These are phyloP conservation scores for Tardiomyces blankii DNA, from an alignment of 1,139 yeast species.

Conservation along the genomic window DNA sequence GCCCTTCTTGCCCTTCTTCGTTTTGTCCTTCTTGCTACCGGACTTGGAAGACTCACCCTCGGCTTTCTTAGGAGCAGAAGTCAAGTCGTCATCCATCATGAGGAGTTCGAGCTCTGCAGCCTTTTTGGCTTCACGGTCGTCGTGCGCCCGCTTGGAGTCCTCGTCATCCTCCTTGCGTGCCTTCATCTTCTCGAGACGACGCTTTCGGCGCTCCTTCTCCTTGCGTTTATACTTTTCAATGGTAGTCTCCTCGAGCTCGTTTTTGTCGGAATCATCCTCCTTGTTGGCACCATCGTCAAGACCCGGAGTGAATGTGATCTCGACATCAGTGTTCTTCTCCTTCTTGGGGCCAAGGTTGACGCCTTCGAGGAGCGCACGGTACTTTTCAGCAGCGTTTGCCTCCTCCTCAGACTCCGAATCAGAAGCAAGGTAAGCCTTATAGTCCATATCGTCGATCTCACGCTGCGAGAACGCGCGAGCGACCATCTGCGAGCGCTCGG, in stretches of 20 bases:
- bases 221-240: slow-evolving; percentile 76
- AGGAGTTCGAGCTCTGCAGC: slow-evolving; percentile 65
- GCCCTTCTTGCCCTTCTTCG: slow-evolving; percentile 59
- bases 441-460: slow-evolving; percentile 93
- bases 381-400: slow-evolving; percentile 42
- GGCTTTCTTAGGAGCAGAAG: slow-evolving; percentile 4
- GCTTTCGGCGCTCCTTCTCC: slow-evolving; percentile 84
- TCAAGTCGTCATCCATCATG: slow-evolving; percentile 53
- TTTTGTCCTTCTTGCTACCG: slow-evolving; percentile 39
- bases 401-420: slow-evolving; percentile 57
- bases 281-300: slow-evolving; percentile 31
- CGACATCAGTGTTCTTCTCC: slow-evolving; percentile 70
- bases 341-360: slow-evolving; percentile 28
- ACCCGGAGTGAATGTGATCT: slow-evolving; percentile 91
- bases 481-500: slow-evolving; percentile 71
- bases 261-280: slow-evolving; percentile 18
- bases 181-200: slow-evolving; percentile 41
- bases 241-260: slow-evolving; percentile 55
- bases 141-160: not conserved
- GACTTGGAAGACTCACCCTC: slow-evolving; percentile 6
- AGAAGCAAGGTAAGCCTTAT: slow-evolving; percentile 88
- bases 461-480: slow-evolving; percentile 76
- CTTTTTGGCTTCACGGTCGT: slow-evolving; percentile 29
- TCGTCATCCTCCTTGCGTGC: slow-evolving; percentile 16
- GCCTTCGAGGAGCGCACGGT: slow-evolving; percentile 41